A percentile compares a stretch with the other conserved stretches of the same genome.
phyloP scores from a whole-genome alignment of 768 basidiomycete species.

The Suillus fuscotomentosus region DNA sequence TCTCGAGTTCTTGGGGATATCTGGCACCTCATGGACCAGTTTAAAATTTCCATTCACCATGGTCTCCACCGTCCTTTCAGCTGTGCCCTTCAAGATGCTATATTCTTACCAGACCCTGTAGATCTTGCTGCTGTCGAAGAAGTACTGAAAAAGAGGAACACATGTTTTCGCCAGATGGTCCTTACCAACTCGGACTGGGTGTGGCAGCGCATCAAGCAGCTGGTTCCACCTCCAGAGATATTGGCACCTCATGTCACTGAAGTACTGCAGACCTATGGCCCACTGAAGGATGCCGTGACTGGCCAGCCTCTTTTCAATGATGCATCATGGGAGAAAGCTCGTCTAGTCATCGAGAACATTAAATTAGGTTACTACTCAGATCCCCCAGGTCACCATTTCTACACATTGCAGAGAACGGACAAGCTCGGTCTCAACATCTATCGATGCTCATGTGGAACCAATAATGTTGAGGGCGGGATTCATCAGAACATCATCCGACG shows the following conservation, averaged over 20 bases:
- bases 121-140: not conserved
- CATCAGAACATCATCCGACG: conserved; percentile 26
- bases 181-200: conserved; percentile 21
- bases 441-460: conserved; percentile 27
- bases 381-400: conserved; percentile 29
- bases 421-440: conserved; percentile 18
- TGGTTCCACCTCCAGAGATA: conserved; percentile 32
- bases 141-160: conserved; percentile 2
- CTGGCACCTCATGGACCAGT: not conserved
- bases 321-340: too few species aligned
- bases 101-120: not conserved
- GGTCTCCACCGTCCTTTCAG: not conserved
- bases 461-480: conserved; percentile 34
- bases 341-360: too few species aligned
- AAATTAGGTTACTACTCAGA: conserved; percentile 28
- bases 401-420: conserved; percentile 12
- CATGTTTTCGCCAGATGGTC: conserved; percentile 9
- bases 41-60: not conserved
- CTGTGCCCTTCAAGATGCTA: not conserved
- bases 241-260: too few species aligned
- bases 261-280: too few species aligned
- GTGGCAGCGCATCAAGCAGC: conserved; percentile 21
- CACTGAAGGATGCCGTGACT: too few species aligned
- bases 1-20: not conserved
- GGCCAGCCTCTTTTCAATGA: too few species aligned